Evolutionary conservation across 2,329 filamentous ascomycete genomes (phyloP).

Genomic region (Neofusicoccum umdonicola): DNA sequence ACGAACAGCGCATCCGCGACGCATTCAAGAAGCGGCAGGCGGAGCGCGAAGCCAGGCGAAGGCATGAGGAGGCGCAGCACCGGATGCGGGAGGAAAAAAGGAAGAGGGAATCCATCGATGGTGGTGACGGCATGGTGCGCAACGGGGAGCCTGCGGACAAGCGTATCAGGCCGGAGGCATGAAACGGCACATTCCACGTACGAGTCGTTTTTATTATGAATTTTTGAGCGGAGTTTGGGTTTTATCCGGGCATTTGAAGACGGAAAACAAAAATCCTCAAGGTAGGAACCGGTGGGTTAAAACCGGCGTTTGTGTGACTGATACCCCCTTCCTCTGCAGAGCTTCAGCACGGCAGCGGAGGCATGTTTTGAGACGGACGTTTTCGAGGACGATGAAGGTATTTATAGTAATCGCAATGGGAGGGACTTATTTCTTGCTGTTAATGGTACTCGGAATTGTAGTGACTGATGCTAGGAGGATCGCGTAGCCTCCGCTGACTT

Average conservation of each 20-base stretch:
- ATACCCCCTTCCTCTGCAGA: conserved; percentile 8
- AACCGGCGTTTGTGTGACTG: conserved; percentile 9
- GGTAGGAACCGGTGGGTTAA: background rate
- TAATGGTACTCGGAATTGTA: background rate
- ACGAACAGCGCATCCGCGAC: conserved; percentile 69
- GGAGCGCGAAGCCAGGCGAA: conserved; percentile 31
- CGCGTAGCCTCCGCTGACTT: background rate
- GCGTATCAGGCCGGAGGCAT: conserved; percentile 1
- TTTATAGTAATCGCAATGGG: background rate
- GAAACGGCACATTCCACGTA: background rate
- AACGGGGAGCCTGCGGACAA: conserved; percentile 14
- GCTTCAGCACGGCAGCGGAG: background rate
- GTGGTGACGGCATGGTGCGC: background rate
- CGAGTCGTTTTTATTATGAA: background rate
- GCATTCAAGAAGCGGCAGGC: conserved; percentile 69
- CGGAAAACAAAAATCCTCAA: background rate
- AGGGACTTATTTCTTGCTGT: background rate
- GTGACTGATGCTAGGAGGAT: background rate
- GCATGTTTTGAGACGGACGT: background rate
- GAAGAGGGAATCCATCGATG: conserved; percentile 17
- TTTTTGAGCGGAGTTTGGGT: background rate
- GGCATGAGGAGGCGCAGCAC: conserved; percentile 7
- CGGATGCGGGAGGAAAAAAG: conserved; percentile 22
- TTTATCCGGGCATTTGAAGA: background rate
- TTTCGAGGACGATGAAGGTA: background rate